Conservation (phyloP, 441 rosid genomes). For the Gossypium aridum region DNA sequence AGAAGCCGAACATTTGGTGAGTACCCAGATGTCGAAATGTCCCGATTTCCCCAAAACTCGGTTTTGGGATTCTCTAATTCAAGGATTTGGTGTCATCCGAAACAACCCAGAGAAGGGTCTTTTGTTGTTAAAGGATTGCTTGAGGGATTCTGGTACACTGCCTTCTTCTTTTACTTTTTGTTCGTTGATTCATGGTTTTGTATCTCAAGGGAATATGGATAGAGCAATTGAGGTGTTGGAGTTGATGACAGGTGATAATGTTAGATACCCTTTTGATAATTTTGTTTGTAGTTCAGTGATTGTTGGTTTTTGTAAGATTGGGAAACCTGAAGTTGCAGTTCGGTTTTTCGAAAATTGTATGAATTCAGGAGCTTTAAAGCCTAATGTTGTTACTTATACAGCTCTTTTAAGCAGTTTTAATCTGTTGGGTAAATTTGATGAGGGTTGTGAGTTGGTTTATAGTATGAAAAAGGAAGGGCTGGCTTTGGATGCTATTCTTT, state of each 20-base stretch:
- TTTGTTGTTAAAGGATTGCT: conserved; percentile 35
- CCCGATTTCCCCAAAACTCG: conserved; percentile 23
- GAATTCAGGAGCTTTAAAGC: conserved; percentile 42
- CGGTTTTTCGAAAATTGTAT: conserved; percentile 46
- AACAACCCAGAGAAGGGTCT: conserved; percentile 45
- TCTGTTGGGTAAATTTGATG: conserved; percentile 47
- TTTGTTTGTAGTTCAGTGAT: conserved; percentile 63
- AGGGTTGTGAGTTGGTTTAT: conserved; percentile 38
- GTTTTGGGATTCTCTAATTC: conserved; percentile 46
- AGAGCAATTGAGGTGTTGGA: conserved; percentile 57
- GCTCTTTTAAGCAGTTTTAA: conserved; percentile 50
- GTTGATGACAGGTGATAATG: conserved; percentile 44
- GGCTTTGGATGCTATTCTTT: conserved; percentile 59
- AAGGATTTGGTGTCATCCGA: conserved; percentile 31
- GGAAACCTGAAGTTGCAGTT: conserved; percentile 60
- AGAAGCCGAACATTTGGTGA: conserved; percentile 49
- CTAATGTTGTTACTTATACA: conserved; percentile 59
- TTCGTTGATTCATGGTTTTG: conserved; percentile 45
- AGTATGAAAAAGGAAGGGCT: conserved; percentile 45
- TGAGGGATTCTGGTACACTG: conserved; percentile 38
- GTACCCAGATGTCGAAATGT: conserved; percentile 29
- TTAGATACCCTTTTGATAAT: conserved; percentile 52
- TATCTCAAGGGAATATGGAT: conserved; percentile 41
- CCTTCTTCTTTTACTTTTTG: conserved; percentile 53
- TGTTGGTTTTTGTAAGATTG: conserved; percentile 60